Evolutionary conservation across 306 rosid species (phyloP).

Genomic region (Heteromeles arbutifolia): DNA sequence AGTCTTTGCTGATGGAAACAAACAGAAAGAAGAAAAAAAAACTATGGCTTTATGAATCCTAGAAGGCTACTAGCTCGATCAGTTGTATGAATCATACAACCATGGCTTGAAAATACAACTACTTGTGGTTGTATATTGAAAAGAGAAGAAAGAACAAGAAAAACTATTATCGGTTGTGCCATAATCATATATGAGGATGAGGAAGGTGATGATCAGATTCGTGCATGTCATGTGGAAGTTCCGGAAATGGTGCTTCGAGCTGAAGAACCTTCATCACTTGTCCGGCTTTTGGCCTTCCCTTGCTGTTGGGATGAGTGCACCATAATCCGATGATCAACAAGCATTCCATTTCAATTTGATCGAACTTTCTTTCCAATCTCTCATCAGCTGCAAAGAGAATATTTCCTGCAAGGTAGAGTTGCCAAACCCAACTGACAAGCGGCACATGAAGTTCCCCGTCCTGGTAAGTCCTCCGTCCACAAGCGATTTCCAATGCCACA

Average conservation of each 20-base stretch:
- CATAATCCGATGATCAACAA: slow-evolving; percentile 36
- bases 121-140: too few species aligned
- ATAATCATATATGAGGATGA: too few species aligned
- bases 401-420: slow-evolving; percentile 26
- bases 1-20: too few species aligned
- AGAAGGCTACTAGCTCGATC: too few species aligned
- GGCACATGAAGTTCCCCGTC: background rate
- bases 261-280: slow-evolving; percentile 35
- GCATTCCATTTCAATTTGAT: slow-evolving; percentile 24
- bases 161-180: too few species aligned
- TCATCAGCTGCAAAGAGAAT: slow-evolving; percentile 25
- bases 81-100: too few species aligned
- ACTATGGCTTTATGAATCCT: too few species aligned
- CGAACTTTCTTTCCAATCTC: slow-evolving; percentile 14
- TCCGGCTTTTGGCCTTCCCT: slow-evolving; percentile 36
- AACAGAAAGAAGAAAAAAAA: too few species aligned
- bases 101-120: too few species aligned
- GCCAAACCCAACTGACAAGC: slow-evolving; percentile 36
- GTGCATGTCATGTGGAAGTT: slow-evolving; percentile 31
- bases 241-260: slow-evolving; percentile 21
- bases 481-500: slow-evolving; percentile 49
- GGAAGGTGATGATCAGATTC: too few species aligned
- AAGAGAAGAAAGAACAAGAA: too few species aligned
- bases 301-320: slow-evolving; percentile 34
- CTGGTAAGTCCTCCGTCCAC: slow-evolving; percentile 25